These are phyloP conservation scores for Wickerhamomyces pijperi DNA, from an alignment of 805 yeast genomes.

Conservation along the genomic window DNA sequence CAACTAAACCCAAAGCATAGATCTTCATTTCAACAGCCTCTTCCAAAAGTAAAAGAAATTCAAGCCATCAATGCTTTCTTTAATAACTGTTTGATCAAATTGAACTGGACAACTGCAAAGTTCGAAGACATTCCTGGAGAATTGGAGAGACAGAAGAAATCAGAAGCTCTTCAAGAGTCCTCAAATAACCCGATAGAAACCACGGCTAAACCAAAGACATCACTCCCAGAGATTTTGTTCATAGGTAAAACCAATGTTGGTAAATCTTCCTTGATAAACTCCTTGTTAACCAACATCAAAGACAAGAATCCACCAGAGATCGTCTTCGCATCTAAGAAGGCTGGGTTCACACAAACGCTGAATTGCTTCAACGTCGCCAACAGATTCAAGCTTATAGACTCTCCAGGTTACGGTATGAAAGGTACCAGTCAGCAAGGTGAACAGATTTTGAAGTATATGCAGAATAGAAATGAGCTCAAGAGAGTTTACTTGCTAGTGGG, in stretches of 20 bases:
- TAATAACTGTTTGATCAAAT: constrained; percentile 30
- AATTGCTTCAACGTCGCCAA: constrained; percentile 63
- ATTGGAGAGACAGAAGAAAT: constrained; percentile 18
- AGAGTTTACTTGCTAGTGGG: constrained; percentile 55
- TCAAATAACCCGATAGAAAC: not conserved
- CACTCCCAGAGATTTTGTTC: constrained; percentile 63
- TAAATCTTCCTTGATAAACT: constrained; percentile 67
- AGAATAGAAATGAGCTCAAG: constrained; percentile 38
- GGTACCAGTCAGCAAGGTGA: constrained; percentile 62
- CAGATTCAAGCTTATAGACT: constrained; percentile 58
- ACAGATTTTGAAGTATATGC: constrained; percentile 52
- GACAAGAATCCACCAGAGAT: constrained; percentile 20
- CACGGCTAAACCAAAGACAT: not conserved
- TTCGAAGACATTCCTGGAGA: constrained; percentile 52
- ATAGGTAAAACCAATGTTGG: constrained; percentile 84
- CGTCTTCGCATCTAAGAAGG: constrained; percentile 44
- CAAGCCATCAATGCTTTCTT: constrained; percentile 28
- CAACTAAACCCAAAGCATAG: not conserved
- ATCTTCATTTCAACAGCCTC: not conserved
- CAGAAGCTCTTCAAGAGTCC: constrained; percentile 2
- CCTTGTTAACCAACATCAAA: constrained; percentile 32
- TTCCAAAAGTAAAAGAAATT: not conserved
- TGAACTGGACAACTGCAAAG: constrained; percentile 51
- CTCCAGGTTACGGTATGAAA: constrained; percentile 83
- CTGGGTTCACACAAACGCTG: constrained; percentile 50